Conservation (phyloP, 768 basidiomycete genomes). For the Hygrocybe coccinea region DNA sequence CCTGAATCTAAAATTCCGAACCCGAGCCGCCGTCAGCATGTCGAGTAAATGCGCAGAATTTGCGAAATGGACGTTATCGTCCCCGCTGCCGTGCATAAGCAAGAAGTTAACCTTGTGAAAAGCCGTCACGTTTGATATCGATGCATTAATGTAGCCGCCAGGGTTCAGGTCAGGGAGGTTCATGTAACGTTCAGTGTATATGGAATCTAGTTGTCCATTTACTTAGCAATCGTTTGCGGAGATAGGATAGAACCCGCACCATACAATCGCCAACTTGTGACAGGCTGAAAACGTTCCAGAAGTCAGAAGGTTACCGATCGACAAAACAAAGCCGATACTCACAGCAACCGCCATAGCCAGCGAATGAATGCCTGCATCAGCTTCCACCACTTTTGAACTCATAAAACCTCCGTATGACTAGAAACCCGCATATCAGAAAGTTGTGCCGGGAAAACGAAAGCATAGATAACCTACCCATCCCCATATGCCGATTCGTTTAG, state of each 20-base stretch:
- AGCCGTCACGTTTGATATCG: constrained; percentile 81
- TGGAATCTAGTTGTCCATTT: constrained; percentile 55
- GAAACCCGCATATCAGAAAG: background rate
- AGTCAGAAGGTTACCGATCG: constrained; percentile 5
- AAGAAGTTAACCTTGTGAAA: constrained; percentile 78
- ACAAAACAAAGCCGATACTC: constrained; percentile 27
- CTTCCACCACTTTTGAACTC: constrained; percentile 89
- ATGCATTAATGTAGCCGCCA: constrained; percentile 84
- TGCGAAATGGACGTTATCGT: constrained; percentile 94
- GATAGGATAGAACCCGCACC: constrained; percentile 39
- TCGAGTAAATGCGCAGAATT: constrained; percentile 90
- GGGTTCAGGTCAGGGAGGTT: constrained; percentile 72
- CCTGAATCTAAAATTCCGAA: constrained; percentile 78
- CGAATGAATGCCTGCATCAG: constrained; percentile 82
- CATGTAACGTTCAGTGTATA: constrained; percentile 99
- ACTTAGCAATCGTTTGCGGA: background rate
- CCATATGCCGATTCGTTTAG: constrained; percentile 89
- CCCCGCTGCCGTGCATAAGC: constrained; percentile 89
- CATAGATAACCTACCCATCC: constrained; percentile 72
- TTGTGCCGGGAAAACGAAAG: background rate
- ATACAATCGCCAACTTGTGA: constrained; percentile 81
- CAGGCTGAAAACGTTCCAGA: constrained; percentile 50
- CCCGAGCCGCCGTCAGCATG: constrained; percentile 76
- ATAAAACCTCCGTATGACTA: constrained; percentile 97
- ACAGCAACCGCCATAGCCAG: constrained; percentile 90